Percentiles rank a stretch among this genome's conserved stretches.
phyloP scores from a whole-genome alignment of 768 basidiomycete species.

The Pulveroboletus sp. region DNA sequence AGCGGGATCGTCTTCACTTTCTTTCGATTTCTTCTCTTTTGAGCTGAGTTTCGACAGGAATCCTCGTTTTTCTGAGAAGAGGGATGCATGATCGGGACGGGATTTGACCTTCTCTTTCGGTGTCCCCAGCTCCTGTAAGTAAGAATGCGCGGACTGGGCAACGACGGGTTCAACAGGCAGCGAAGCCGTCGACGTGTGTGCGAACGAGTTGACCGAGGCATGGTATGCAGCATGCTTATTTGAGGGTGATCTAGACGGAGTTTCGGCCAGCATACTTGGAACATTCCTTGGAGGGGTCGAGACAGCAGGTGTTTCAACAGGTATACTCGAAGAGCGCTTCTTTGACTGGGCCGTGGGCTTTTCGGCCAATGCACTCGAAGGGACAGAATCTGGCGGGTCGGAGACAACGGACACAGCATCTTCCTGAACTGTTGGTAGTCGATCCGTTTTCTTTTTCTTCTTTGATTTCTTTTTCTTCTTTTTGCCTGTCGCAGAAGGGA shows the following conservation, averaged over 20 bases:
- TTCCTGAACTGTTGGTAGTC: constrained; percentile 23
- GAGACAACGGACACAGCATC: constrained; percentile 12
- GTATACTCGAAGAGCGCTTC: constrained; percentile 14
- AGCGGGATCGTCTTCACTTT: constrained; percentile 24
- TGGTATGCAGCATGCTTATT: constrained; percentile 11
- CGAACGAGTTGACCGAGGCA: constrained; percentile 18
- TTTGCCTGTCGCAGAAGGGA: constrained; percentile 30
- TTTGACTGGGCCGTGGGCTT: constrained; percentile 18
- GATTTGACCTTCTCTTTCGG: constrained; percentile 69
- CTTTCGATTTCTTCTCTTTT: constrained; percentile 32
- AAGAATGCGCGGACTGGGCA: constrained; percentile 69
- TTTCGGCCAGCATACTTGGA: constrained; percentile 20
- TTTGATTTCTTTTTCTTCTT: constrained; percentile 78
- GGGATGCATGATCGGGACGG: constrained; percentile 53
- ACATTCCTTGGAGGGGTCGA: constrained; percentile 19
- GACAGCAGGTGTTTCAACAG: constrained; percentile 17
- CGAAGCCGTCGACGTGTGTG: constrained; percentile 36
- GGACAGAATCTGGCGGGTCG: too few relatives aligned
- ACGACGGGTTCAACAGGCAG: constrained; percentile 45
- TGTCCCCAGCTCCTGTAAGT: constrained; percentile 50
- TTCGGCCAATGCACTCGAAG: too few relatives aligned
- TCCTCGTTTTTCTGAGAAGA: constrained; percentile 43
- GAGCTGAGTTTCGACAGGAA: constrained; percentile 48
- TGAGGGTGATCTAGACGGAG: constrained; percentile 20
- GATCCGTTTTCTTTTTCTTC: constrained; percentile 60